Evolutionary conservation across 306 rosid genomes (phyloP), one percentile per base, ranked within the genome.

Genomic region (Rosa lucieae): DNA sequence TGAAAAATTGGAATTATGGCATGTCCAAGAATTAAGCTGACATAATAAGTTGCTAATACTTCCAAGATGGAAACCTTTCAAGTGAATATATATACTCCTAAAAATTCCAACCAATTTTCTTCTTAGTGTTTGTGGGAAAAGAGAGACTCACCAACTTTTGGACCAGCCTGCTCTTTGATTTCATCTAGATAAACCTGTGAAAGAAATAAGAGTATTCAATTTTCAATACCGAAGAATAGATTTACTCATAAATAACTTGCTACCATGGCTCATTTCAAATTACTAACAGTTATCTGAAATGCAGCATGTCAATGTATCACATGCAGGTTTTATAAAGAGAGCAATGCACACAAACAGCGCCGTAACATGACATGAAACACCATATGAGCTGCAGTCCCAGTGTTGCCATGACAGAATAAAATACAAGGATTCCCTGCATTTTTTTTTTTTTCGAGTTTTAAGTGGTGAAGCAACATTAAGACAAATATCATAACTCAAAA

Each of bases 161-260:
- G 82, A 37, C 82, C 79, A 46, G 52, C 69, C 72, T 79, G 86
- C 58, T 87, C 91, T 55, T 81, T 82, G 80, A 61, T 69, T 75
- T 84, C 77, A 58, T 87, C 95, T 52, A 89, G 82, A 81, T 77
- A 87, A 61, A 65, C 92, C 95, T 90, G 86, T 48, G 52, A 78
- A 75, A 32, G 72, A 80, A 79, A 81, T 18, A 70, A 20, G 48
- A 56, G 74, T 1, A 42, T 8, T 15, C 44, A 32, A 73, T 58
- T 29, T 8, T 23, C 18, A 53, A n/a, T 49, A 18, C 14, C 15
- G 13, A 78, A 73, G 67, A 55, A 18, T 17, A 43, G 13, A 43
- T 6, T 9, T 21, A n/a, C 18, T 52, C 43, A 52, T 29, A 29
- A 29, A 68, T 6, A 18, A 46, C 23, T 49, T 23, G 43, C 9